Base-by-base conservation (phyloP, 768 basidiomycete genomes). In the Mycena crocata region DNA sequence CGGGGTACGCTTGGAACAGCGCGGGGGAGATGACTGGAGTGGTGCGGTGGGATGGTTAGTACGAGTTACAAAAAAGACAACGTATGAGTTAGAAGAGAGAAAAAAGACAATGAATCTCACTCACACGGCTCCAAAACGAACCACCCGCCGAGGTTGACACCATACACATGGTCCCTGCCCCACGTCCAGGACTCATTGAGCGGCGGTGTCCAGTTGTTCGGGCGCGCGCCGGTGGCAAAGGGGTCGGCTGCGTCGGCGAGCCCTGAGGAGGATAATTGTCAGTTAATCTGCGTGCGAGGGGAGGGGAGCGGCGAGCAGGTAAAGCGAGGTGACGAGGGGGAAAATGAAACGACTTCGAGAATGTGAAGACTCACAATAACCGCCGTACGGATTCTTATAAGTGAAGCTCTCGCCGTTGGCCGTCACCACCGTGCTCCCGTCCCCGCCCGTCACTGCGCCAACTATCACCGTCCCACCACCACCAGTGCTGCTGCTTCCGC, bases 131-230 rank as follows among this genome's bases (percentile, higher is more conserved):
- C 94, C 37, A 90, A 80, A 5, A 89, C 89, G 72, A 94, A 89
- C 76, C 90, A 88, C 17, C 93, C 93, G 48, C 90, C 91, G 34
- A 95, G 78, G 75, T 94, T 95, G 56, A 92, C 90, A 54, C 91
- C 90, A 68, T 81, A 82, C 32, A 92, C 78, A 46, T 80, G 86
- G 80, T 93, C 86, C 52, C 80, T 80, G 19, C 87, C 88, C 82
- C 83, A 95, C 24, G 79, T 84, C 93, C 94, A 97, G 32, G 80
- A 85, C 71, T 89, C 83, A 79, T 91, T 92, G 52, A 97, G 81
- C 10, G 91, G 85, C 3, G 93, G 93, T 6, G 92, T 91, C 89
- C 92, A 96, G 3, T 86, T 88, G 72, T 95, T 93, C 6, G 91
- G 84, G 63, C 82, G 85, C 9, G 94, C 94, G 45, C 85, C 82